These are phyloP conservation scores for Leccinellum albellum DNA, from an alignment of 768 basidiomycete species.

Conservation along the genomic window DNA sequence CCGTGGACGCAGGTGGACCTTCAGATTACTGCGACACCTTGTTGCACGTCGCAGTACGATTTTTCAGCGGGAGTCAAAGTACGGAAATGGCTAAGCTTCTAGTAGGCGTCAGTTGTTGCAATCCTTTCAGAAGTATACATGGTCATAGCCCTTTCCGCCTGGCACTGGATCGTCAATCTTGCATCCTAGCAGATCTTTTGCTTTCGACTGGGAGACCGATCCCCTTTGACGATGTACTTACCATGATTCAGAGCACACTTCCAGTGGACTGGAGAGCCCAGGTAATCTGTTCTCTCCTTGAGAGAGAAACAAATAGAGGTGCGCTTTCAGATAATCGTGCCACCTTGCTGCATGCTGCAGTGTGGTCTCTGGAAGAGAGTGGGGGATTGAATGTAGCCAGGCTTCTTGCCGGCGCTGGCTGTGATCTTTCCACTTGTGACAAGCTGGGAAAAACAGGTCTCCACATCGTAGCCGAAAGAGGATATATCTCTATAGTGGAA, in stretches of 20 bases:
- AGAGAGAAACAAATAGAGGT: not conserved
- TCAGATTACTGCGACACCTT: not conserved
- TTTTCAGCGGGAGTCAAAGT: not conserved
- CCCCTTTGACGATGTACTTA: too few relatives aligned
- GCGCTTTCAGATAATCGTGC: not conserved
- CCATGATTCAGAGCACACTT: too few relatives aligned
- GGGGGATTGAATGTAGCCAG: not conserved
- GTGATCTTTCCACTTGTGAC: not conserved
- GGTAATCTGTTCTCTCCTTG: not conserved
- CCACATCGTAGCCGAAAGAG: not conserved
- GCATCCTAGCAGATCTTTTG: too few relatives aligned
- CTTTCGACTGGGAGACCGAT: too few relatives aligned
- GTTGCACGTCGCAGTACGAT: not conserved
- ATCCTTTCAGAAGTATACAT: not conserved
- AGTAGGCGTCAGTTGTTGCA: not conserved
- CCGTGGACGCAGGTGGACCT: not conserved
- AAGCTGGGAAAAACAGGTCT: not conserved
- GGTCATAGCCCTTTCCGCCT: not conserved
- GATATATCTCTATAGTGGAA: not conserved
- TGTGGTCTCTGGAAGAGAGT: not conserved
- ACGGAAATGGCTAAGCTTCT: not conserved
- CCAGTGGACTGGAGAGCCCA: too few relatives aligned
- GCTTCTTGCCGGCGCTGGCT: not conserved
- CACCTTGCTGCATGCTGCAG: not conserved
- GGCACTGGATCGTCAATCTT: too few relatives aligned